Evolutionary conservation across 1,284 basidiomycete species (phyloP), one percentile per base, ranked within the genome.

Genomic region (Agroathelia rolfsii): DNA sequence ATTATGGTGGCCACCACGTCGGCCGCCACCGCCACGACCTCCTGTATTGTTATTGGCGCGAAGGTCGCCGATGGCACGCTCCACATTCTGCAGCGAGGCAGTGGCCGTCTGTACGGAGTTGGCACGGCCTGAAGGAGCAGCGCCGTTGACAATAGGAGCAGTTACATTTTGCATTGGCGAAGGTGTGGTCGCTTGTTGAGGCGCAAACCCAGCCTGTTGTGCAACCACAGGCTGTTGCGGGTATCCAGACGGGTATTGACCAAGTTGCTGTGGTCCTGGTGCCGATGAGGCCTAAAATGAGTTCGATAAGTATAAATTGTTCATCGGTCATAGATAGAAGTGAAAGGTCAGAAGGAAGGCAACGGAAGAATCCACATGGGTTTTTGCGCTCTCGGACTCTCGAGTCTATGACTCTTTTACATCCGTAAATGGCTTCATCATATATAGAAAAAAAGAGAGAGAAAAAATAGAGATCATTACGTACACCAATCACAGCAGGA

Each of bases 41-140:
- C 39, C 60, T n/a, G n/a, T n/a, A n/a, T n/a, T n/a, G 31, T 59
- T 61, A 19, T 67, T 58, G 5, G 74, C 69, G 31, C 78, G 75
- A 32, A 86, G 54, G 46, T 85, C 81, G 24, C 76, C 76, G n/a
- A 86, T 58, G 2, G 82, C 82, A 34, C 79, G 77, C 46, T 84
- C 81, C 28, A 86, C 79, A 19, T 71, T 80, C 54, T 85, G 77
- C 35, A 85, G 60, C 3, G 82, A 83, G 0, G 76, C 77, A 0
- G 77, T 72, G 2, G 81, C 82, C 6, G 73, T 76, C 42, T 73
- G 74, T 10, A 85, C 67, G 13, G 76, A 60, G 41, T 66, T 67
- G 37, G 50, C 54, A 13, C 51, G 53, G 22, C 28, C 26, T 17
- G 49, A 44, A 13, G 45, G 51, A 6, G 38, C 46, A 14, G 21